Evolutionary conservation across 208 protist species (phyloP).

Genomic region (Strigomonas culicis): DNA sequence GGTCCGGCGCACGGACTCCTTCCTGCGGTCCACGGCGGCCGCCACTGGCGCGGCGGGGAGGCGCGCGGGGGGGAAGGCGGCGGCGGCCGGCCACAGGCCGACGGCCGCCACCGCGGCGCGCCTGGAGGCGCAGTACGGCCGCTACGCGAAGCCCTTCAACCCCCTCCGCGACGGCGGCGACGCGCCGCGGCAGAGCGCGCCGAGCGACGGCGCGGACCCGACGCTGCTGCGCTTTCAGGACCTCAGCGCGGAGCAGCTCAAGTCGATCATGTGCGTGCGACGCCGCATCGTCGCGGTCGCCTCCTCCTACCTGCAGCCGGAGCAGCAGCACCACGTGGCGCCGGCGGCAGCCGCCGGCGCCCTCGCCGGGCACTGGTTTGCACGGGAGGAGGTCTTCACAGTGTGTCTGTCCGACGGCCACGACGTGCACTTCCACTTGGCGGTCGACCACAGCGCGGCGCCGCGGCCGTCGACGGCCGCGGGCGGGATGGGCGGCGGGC

Average conservation of each 20-base stretch:
- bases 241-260: constrained; percentile 6
- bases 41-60: too few relatives aligned
- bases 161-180: background rate
- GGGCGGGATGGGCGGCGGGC: background rate
- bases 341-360: background rate
- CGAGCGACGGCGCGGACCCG: background rate
- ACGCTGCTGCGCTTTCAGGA: background rate
- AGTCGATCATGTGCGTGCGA: constrained; percentile 24
- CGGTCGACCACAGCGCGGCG: constrained; percentile 8
- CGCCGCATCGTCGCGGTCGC: constrained; percentile 10
- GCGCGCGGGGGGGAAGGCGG: too few relatives aligned
- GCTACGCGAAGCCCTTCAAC: background rate
- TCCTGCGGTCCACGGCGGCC: background rate
- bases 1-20: constrained; percentile 14
- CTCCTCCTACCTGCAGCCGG: background rate
- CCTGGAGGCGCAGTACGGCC: background rate
- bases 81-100: too few relatives aligned
- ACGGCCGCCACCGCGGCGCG: too few relatives aligned
- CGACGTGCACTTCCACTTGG: constrained; percentile 37
- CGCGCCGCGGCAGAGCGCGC: background rate
- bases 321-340: background rate
- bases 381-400: constrained; percentile 48
- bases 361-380: constrained; percentile 22
- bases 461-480: background rate
- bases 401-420: constrained; percentile 61